Conservation (phyloP, 1,139 yeast genomes). For the Wickerhamiella pararugosa region DNA sequence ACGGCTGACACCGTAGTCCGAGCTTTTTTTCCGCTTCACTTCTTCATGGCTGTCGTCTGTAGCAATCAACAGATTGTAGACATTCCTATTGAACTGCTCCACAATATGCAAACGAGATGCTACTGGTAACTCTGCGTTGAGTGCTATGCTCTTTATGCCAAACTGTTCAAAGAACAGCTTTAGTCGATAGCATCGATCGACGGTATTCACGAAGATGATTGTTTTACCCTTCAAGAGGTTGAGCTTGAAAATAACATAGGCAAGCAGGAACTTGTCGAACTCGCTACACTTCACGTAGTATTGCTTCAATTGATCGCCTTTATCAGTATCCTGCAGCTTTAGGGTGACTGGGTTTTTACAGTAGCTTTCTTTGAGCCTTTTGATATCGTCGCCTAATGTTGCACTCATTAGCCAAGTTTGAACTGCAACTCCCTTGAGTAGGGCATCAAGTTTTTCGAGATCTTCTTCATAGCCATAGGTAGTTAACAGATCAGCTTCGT, state of each 20-base stretch:
- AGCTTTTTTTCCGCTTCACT: slow-evolving; percentile 16
- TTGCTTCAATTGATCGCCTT: slow-evolving; percentile 51
- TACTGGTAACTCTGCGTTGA: slow-evolving; percentile 84
- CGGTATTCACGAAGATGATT: slow-evolving; percentile 77
- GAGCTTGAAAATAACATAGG: slow-evolving; percentile 84
- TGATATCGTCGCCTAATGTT: slow-evolving; percentile 76
- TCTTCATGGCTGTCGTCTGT: slow-evolving; percentile 49
- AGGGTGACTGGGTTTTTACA: slow-evolving; percentile 80
- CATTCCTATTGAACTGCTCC: slow-evolving; percentile 85
- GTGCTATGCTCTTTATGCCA: slow-evolving; percentile 76
- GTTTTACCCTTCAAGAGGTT: slow-evolving; percentile 84
- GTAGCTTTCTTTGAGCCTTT: slow-evolving; percentile 55
- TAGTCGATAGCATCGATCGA: slow-evolving; percentile 88
- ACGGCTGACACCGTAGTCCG: slow-evolving; percentile 87
- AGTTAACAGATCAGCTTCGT: slow-evolving; percentile 85
- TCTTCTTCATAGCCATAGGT: slow-evolving; percentile 90
- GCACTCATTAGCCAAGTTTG: slow-evolving; percentile 97
- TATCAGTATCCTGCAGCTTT: slow-evolving; percentile 43
- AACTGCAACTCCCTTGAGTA: slow-evolving; percentile 54
- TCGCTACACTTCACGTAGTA: slow-evolving; percentile 79
- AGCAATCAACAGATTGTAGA: slow-evolving; percentile 77
- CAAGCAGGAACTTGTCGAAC: slow-evolving; percentile 77
- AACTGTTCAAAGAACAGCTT: slow-evolving; percentile 87
- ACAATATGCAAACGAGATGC: slow-evolving; percentile 91
- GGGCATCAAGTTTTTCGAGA: slow-evolving; percentile 41